Evolutionary conservation across 192 early-diverging fungal species (phyloP).

Genomic region (Backusella tarrabulga): DNA sequence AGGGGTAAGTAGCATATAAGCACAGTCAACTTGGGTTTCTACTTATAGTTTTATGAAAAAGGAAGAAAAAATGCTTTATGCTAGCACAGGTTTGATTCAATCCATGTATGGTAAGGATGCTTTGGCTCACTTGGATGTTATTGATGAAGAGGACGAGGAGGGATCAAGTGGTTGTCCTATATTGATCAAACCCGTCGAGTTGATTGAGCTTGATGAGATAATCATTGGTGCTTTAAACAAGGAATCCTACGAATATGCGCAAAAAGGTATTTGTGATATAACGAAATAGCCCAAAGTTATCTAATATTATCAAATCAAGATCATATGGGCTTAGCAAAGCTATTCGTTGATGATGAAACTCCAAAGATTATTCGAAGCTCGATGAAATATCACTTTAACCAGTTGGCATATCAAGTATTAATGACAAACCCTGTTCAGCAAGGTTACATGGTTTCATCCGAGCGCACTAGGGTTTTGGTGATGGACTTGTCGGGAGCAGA

Average conservation of each 20-base stretch:
- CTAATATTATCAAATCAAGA: slow-evolving; percentile 30
- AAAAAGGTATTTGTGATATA: slow-evolving; percentile 26
- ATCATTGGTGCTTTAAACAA: slow-evolving; percentile 58
- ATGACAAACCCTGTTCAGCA: slow-evolving; percentile 68
- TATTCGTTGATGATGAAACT: slow-evolving; percentile 15
- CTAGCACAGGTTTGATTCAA: slow-evolving; percentile 10
- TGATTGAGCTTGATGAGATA: slow-evolving; percentile 61
- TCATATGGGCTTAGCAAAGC: not conserved
- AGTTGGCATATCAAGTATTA: slow-evolving; percentile 42
- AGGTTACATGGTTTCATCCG: slow-evolving; percentile 47
- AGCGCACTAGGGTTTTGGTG: slow-evolving; percentile 54
- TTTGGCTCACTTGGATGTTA: slow-evolving; percentile 17
- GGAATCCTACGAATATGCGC: slow-evolving; percentile 48
- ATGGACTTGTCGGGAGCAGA: slow-evolving; percentile 23
- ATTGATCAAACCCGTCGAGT: slow-evolving; percentile 35
- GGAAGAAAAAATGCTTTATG: slow-evolving; percentile 9
- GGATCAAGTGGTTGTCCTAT: not conserved
- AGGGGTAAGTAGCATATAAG: not conserved
- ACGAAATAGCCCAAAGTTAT: slow-evolving; percentile 14
- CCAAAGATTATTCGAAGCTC: slow-evolving; percentile 42
- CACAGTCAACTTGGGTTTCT: not conserved
- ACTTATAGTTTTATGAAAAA: not conserved
- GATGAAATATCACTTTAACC: slow-evolving; percentile 31
- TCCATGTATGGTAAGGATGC: slow-evolving; percentile 27
- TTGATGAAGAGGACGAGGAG: slow-evolving; percentile 20